Base-by-base conservation (phyloP, 352 stramenopile genomes). In the Phytophthora agathidicida region DNA sequence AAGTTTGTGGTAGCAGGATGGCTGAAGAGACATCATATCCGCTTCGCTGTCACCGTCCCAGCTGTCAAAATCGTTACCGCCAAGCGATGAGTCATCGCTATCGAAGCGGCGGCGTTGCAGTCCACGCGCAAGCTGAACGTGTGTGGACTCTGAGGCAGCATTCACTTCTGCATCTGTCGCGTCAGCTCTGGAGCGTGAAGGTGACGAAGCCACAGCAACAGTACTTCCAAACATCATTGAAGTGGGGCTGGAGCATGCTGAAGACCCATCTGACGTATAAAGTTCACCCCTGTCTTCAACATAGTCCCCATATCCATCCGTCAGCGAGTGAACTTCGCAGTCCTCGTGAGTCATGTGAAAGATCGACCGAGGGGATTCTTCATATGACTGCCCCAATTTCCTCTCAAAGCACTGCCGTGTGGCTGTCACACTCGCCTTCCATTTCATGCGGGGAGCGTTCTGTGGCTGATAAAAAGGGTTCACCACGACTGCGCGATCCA, bases 381-480 rank as follows among this genome's bases (percentile, higher is more conserved):
- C 47, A 27, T 49, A 57, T 13, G 60, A 54, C 19, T 53, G 41
- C 1, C 19, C 32, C 14, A 58, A 9, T 2, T 33, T 37, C 10
- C 48, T 58, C 52, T 89, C 79, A 44, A 79, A 87, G 20, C 72
- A 83, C 52, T 91, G 79, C 0, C 79, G 69, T 36, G 72, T 87
- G 7, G 78, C 77, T 14, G 73, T 87, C 22, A 89, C 65, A 20
- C 66, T 87, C 6, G 68, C 64, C 23, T 87, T 79, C 66, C 73
- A 83, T 32, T 77, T 80, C 53, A 75, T 75, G 5, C 75, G 62
- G 19, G 69, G 65, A 6, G 68, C 72, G 11, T 74, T 71, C 3
- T 75, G 62, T 11, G 77, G 58, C 23, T 83, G 61, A 39, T 91
- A 94, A 51, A 91, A 93, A n/a, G 80, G 73, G 45, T 94, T 94